Conservation (phyloP, 352 stramenopile species). For the Pythium phragmiticola region DNA sequence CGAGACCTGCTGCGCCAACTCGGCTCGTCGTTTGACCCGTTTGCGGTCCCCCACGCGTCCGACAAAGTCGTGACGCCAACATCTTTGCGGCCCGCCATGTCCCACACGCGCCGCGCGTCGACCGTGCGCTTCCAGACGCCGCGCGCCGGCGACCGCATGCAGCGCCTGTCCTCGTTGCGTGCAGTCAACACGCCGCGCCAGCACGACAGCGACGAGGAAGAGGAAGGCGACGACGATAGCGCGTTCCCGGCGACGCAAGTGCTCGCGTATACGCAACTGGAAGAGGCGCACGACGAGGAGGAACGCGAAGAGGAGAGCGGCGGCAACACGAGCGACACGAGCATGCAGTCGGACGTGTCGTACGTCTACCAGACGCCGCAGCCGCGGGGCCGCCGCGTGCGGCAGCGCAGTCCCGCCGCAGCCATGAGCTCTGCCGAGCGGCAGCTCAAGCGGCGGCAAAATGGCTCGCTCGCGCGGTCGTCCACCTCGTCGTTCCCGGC, state of each 20-base stretch:
- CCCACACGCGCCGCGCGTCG: conserved; percentile 7
- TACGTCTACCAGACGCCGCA: conserved; percentile 72
- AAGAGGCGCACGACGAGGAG: neutral
- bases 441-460: conserved; percentile 11
- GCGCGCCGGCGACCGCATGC: neutral
- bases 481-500: conserved; percentile 47
- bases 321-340: conserved; percentile 29
- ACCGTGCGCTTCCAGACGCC: conserved; percentile 28
- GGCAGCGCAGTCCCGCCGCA: conserved; percentile 21
- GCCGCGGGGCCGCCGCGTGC: conserved; percentile 10
- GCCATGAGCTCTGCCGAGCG: conserved; percentile 20
- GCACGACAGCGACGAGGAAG: conserved; percentile 10
- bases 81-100: neutral
- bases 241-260: conserved; percentile 20
- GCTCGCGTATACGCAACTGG: conserved; percentile 14
- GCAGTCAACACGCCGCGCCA: neutral
- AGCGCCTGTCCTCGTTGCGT: neutral
- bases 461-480: conserved; percentile 11
- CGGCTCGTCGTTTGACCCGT: conserved; percentile 26
- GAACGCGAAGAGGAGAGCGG: conserved; percentile 4
- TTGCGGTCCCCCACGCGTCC: conserved; percentile 4
- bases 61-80: neutral
- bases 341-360: conserved; percentile 39
- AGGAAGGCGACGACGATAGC: neutral
- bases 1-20: conserved; percentile 34